Conservation (phyloP, 306 rosid genomes). For the Ormosia semicastrata region DNA sequence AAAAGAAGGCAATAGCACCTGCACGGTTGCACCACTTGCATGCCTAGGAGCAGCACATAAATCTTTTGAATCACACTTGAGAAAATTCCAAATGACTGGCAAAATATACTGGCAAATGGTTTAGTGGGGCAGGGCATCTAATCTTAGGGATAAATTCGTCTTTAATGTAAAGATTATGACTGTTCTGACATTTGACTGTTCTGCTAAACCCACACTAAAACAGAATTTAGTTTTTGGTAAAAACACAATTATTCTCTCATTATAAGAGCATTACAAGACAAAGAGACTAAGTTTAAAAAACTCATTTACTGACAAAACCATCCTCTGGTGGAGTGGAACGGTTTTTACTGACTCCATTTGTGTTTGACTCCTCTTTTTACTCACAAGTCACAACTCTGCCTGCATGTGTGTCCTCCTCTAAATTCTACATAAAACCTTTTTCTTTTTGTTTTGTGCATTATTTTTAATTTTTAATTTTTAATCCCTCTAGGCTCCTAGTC, state of each 20-base stretch:
- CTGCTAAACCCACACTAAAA: slow-evolving; percentile 25
- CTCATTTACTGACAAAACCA: slow-evolving; percentile 27
- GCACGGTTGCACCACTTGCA: neutral
- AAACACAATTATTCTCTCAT: slow-evolving; percentile 51
- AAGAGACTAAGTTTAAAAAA: neutral
- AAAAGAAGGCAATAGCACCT: neutral
- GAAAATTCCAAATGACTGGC: neutral
- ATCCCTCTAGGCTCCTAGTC: neutral
- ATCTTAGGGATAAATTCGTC: slow-evolving; percentile 30
- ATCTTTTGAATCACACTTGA: slow-evolving; percentile 5
- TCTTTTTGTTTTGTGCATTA: neutral
- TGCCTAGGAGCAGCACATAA: slow-evolving; percentile 1
- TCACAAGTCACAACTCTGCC: slow-evolving; percentile 30
- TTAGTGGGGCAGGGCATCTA: neutral
- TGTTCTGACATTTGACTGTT: slow-evolving; percentile 32
- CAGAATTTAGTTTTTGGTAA: neutral
- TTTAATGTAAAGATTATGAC: slow-evolving; percentile 13
- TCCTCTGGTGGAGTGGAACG: slow-evolving; percentile 18
- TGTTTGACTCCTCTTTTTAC: slow-evolving; percentile 67
- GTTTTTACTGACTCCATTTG: slow-evolving; percentile 34
- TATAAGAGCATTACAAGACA: slow-evolving; percentile 7
- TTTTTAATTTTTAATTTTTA: slow-evolving; percentile 17
- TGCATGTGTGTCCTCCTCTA: neutral
- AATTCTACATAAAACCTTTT: neutral
- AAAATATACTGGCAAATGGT: slow-evolving; percentile 19